Conservation (phyloP, 192 early-diverging fungal species). For the Backusella mclennaniae region DNA sequence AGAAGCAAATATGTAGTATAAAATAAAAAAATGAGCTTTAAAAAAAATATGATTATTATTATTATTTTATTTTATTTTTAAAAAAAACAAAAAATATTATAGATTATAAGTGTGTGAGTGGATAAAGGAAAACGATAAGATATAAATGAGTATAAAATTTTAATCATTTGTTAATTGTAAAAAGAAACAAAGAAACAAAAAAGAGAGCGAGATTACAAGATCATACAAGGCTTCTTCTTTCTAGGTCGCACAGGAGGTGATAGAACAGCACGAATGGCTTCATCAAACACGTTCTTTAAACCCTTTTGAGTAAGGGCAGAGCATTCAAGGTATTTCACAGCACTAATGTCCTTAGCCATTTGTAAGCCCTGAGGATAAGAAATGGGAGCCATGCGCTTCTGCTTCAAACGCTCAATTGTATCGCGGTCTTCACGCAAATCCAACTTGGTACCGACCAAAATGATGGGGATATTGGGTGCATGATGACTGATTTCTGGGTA, state of each 20-base stretch:
- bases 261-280: slow-evolving; percentile 86
- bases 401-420: slow-evolving; percentile 72
- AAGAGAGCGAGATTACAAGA: slow-evolving; percentile 47
- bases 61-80: neutral
- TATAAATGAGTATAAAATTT: neutral
- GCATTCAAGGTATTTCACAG: slow-evolving; percentile 87
- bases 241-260: slow-evolving; percentile 50
- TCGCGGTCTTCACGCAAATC: slow-evolving; percentile 86
- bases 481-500: slow-evolving; percentile 86
- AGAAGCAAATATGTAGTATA: neutral
- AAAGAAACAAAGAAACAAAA: neutral
- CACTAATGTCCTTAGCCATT: slow-evolving; percentile 74
- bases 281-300: slow-evolving; percentile 91
- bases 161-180: neutral
- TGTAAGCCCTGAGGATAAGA: slow-evolving; percentile 72
- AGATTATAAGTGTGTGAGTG: neutral
- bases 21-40: neutral
- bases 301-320: slow-evolving; percentile 92
- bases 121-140: neutral
- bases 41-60: neutral
- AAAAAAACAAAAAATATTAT: neutral
- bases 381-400: slow-evolving; percentile 80
- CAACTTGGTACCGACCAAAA: slow-evolving; percentile 91
- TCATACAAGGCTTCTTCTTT: slow-evolving; percentile 59
- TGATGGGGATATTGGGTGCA: slow-evolving; percentile 79